Evolutionary conservation across 202 grass and related monocot species (phyloP).

Genomic region (Elaeis oleifera): DNA sequence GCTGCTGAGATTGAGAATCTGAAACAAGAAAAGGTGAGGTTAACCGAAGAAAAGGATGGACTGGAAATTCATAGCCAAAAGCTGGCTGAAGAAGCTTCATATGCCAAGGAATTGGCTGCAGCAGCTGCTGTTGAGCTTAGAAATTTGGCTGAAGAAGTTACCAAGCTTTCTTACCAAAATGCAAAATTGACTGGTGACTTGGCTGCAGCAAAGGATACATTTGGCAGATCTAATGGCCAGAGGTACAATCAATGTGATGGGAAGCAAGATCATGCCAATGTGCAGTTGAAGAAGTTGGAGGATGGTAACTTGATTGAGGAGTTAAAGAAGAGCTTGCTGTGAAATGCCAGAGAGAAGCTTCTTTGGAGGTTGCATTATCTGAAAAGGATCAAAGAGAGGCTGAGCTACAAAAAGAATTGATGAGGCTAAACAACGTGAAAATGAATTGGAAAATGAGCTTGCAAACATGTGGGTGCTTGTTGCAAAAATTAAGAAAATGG

Average conservation of each 20-base stretch:
- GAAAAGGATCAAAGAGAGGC: conserved; percentile 61
- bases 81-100: conserved; percentile 80
- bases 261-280: conserved; percentile 15
- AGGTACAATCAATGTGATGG: conserved; percentile 11
- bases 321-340: conserved; percentile 77
- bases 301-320: conserved; percentile 65
- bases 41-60: conserved; percentile 76
- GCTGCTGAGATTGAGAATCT: conserved; percentile 85
- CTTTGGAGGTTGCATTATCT: conserved; percentile 58
- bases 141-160: conserved; percentile 97
- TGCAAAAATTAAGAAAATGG: conserved; percentile 72
- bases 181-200: conserved; percentile 60
- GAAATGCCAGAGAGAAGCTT: conserved; percentile 79
- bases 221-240: conserved; percentile 17
- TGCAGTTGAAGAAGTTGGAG: conserved; percentile 32
- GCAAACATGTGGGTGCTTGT: conserved; percentile 84
- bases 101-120: conserved; percentile 96
- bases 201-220: conserved; percentile 38
- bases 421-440: conserved; percentile 62
- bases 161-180: conserved; percentile 94
- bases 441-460: conserved; percentile 77
- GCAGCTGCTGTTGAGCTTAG: conserved; percentile 89
- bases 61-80: conserved; percentile 86
- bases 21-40: conserved; percentile 79
- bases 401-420: conserved; percentile 72